Percentiles rank a stretch among this genome's conserved stretches.
Conservation (phyloP, 306 rosid genomes). For the Ceratonia siliqua region DNA sequence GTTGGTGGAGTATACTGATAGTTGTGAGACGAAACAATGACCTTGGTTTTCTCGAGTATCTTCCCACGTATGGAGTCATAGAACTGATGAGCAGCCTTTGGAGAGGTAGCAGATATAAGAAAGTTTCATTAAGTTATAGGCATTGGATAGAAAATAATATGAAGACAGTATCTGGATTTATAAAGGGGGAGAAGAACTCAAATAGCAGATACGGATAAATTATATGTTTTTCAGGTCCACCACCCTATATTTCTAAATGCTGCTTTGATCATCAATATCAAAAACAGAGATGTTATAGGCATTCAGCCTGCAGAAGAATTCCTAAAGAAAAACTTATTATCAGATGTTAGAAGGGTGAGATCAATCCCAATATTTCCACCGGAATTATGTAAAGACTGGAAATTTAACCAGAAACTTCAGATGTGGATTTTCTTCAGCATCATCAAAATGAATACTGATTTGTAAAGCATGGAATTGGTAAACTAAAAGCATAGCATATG, state of each 20-base stretch:
- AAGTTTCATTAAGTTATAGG: constrained; percentile 28
- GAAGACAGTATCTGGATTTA: constrained; percentile 4
- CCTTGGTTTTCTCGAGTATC: constrained; percentile 60
- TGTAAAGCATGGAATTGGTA: background rate
- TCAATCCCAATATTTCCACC: background rate
- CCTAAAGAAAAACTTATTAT: background rate
- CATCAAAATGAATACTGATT: constrained; percentile 27
- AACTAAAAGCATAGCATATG: background rate
- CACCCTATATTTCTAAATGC: constrained; percentile 20
- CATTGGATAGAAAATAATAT: constrained; percentile 27
- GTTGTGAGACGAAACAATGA: constrained; percentile 94
- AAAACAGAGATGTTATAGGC: constrained; percentile 5
- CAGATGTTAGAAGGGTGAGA: background rate
- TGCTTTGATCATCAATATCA: constrained; percentile 14
- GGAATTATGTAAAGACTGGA: background rate
- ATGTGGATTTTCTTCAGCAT: constrained; percentile 21
- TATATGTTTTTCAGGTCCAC: constrained; percentile 2
- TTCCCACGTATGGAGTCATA: constrained; percentile 61
- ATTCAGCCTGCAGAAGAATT: constrained; percentile 30
- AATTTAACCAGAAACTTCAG: background rate
- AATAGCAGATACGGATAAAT: background rate
- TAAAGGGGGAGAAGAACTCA: background rate
- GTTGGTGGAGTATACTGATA: constrained; percentile 76
- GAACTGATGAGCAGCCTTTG: constrained; percentile 83
- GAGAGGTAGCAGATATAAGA: constrained; percentile 36